These are phyloP conservation scores for Trypanosomatidae sp. DNA, from an alignment of 208 protist genomes.

Conservation along the genomic window DNA sequence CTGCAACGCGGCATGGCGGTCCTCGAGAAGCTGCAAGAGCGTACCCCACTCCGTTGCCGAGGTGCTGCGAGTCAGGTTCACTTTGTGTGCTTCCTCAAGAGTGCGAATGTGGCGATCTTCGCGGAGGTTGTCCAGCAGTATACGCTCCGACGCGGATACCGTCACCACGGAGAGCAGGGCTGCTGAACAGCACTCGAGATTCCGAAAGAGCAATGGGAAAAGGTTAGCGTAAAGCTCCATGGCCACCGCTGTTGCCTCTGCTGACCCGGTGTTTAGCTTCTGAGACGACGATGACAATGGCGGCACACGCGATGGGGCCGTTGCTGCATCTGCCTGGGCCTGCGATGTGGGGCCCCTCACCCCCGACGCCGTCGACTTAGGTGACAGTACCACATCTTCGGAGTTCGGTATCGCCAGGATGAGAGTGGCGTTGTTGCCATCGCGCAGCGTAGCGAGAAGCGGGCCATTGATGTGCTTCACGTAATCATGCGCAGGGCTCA, in stretches of 20 bases:
- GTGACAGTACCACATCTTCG: slow-evolving; percentile 4
- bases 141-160: slow-evolving; percentile 42
- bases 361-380: not conserved
- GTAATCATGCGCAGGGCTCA: slow-evolving; percentile 73
- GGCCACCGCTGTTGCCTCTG: slow-evolving; percentile 30
- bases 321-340: not conserved
- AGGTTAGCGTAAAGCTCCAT: slow-evolving; percentile 54
- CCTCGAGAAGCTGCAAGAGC: slow-evolving; percentile 41
- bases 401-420: slow-evolving; percentile 49
- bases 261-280: not conserved
- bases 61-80: slow-evolving; percentile 20
- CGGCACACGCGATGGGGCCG: not conserved
- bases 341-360: not conserved
- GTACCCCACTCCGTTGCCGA: slow-evolving; percentile 53
- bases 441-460: slow-evolving; percentile 42
- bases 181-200: slow-evolving; percentile 25
- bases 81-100: slow-evolving; percentile 31
- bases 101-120: slow-evolving; percentile 33
- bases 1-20: slow-evolving; percentile 39
- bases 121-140: slow-evolving; percentile 50
- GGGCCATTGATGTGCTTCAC: slow-evolving; percentile 53
- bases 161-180: slow-evolving; percentile 50
- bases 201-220: slow-evolving; percentile 60
- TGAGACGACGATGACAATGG: not conserved
- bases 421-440: slow-evolving; percentile 44